A percentile compares a stretch with the other conserved stretches of the same genome.
phyloP scores from a whole-genome alignment of 768 basidiomycete species.

The Fomitopsis pulvina region DNA sequence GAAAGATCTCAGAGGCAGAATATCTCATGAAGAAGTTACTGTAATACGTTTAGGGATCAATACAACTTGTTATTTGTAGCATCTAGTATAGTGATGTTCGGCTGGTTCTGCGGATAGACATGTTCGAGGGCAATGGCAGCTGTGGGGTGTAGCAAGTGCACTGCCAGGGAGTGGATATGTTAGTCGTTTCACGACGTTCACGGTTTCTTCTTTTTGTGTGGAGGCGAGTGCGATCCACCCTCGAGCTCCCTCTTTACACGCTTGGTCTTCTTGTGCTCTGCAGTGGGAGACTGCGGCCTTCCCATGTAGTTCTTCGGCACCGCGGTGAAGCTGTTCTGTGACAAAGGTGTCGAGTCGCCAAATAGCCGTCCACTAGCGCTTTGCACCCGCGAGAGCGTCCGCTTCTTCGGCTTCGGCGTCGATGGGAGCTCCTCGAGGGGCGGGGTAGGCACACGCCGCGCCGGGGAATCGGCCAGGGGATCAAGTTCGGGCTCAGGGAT shows the following conservation, averaged over 20 bases:
- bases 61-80: no score
- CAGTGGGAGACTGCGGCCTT: background rate
- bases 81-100: no score
- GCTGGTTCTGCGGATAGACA: no score
- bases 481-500: slow-evolving; percentile 4
- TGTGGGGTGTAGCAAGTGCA: no score
- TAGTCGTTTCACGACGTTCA: background rate
- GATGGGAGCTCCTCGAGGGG: slow-evolving; percentile 36
- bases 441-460: slow-evolving; percentile 21
- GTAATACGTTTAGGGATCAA: no score
- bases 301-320: slow-evolving; percentile 6
- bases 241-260: slow-evolving; percentile 8
- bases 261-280: slow-evolving; percentile 4
- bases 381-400: slow-evolving; percentile 11
- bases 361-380: slow-evolving; percentile 5
- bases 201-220: slow-evolving; percentile 1
- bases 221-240: slow-evolving; percentile 1
- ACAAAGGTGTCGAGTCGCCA: background rate
- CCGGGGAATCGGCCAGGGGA: slow-evolving; percentile 1
- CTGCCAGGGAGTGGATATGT: no score
- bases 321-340: slow-evolving; percentile 8
- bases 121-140: no score
- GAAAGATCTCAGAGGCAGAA: no score
- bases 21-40: no score
- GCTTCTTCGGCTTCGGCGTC: background rate